A percentile compares a stretch with the other conserved stretches of the same genome.
Conservation (phyloP, 1,139 yeast genomes). For the Arxiozyma heterogenica region DNA sequence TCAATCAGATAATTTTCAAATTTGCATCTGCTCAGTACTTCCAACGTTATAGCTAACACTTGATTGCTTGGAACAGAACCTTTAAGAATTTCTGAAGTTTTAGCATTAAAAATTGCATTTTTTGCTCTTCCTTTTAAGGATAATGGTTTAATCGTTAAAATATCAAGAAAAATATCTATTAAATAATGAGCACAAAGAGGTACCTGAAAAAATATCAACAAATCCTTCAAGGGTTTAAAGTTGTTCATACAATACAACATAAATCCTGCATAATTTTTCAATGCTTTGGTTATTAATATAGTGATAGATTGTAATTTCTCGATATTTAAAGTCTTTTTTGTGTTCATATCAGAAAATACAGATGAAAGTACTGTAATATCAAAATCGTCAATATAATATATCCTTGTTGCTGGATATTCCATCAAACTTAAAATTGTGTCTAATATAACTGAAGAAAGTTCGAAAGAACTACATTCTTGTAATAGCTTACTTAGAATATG, state of each 20-base stretch:
- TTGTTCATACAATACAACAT: conserved; percentile 53
- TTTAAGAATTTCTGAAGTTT: conserved; percentile 26
- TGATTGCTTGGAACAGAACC: conserved; percentile 41
- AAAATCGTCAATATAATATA: conserved; percentile 45
- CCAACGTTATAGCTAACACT: conserved; percentile 50
- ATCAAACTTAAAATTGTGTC: conserved; percentile 51
- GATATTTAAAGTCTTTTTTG: conserved; percentile 37
- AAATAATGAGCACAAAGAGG: conserved; percentile 57
- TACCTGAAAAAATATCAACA: conserved; percentile 54
- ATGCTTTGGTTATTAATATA: conserved; percentile 47
- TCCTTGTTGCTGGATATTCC: conserved; percentile 51
- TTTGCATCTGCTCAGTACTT: conserved; percentile 47
- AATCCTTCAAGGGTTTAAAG: conserved; percentile 47
- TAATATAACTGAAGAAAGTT: conserved; percentile 47
- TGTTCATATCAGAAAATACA: conserved; percentile 51
- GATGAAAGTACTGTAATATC: conserved; percentile 59
- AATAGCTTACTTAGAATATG: conserved; percentile 49
- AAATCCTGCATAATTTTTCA: conserved; percentile 74
- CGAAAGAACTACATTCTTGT: conserved; percentile 50
- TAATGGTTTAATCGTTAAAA: conserved; percentile 51
- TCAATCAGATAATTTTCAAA: conserved; percentile 42
- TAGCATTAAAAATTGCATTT: conserved; percentile 12
- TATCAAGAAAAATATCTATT: conserved; percentile 62
- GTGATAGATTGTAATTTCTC: conserved; percentile 59
- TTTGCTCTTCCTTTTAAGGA: conserved; percentile 40